Evolutionary conservation across 257 asterid species (phyloP).

Genomic region (Penstemon eatonii): DNA sequence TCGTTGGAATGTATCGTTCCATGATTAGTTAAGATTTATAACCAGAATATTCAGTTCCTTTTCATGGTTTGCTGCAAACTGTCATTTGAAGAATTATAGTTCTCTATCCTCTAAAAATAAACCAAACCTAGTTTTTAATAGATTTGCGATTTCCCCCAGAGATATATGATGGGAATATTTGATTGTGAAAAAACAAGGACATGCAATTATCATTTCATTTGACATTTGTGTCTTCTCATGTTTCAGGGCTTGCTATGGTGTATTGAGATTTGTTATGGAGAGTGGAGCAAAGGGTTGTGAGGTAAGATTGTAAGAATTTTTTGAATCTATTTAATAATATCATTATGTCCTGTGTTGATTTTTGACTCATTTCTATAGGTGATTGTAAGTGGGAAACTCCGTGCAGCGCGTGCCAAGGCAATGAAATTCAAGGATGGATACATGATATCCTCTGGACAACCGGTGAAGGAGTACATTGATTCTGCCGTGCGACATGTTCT

Average conservation of each 20-base stretch:
- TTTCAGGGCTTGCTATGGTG: conserved; percentile 35
- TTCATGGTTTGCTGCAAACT: no score
- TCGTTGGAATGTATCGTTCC: no score
- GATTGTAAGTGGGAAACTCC: conserved; percentile 34
- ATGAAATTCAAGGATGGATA: conserved; percentile 62
- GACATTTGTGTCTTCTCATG: background rate
- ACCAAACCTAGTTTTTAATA: no score
- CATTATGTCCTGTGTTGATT: background rate
- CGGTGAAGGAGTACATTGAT: conserved; percentile 32
- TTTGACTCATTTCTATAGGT: conserved; percentile 2
- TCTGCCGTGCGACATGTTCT: conserved; percentile 33
- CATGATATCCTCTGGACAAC: conserved; percentile 45
- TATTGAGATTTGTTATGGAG: conserved; percentile 33
- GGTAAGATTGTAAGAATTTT: conserved; percentile 5
- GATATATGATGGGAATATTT: no score
- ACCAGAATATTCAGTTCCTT: no score
- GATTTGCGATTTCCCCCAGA: no score
- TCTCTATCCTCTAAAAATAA: no score
- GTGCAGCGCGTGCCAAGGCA: conserved; percentile 32
- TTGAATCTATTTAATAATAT: background rate
- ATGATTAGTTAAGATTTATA: no score
- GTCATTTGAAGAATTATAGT: no score
- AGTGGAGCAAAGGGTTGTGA: conserved; percentile 39
- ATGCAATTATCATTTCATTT: background rate
- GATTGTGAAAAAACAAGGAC: background rate